Evolutionary conservation across 768 basidiomycete genomes (phyloP), one percentile per base, ranked within the genome.

Genomic region (Hydnomerulius pinastri): DNA sequence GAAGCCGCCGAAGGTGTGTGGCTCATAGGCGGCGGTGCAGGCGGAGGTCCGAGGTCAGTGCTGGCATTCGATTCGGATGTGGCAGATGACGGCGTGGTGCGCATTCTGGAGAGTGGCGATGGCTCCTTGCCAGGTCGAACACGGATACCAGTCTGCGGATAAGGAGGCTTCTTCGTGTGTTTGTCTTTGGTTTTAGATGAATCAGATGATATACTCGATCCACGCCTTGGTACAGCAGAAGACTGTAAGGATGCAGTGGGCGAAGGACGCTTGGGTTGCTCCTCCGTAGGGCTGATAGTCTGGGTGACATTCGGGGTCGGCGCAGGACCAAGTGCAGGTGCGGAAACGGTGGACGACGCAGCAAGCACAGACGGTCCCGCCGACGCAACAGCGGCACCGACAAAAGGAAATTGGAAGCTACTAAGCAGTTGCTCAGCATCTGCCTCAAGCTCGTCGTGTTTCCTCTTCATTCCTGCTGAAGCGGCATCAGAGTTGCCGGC

Each of bases 81-180:
- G 20, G 49, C 24, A 25, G 54, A 11, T 18, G 49, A 29, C 2
- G 48, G 27, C 7, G 51, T 33, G 21, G 44, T 37, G 6, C 50
- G 54, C 1, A 53, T 21, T 36, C 56, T 64, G 3, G 35, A 43
- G 27, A 64, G 56, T 20, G 63, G 59, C 12, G 66, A 53, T 25
- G 51, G 46, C 6, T 69, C 65, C 51, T 73, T 73, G 37, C 68
- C 71, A 24, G 71, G 62, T 12, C 79, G 73, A 9, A 77, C 65
- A 13, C 81, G 79, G 37, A 79, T 69, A 30, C 80, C 79, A 9
- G 77, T 63, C 20, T 73, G 50, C 13, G 79, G 78, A 39, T 77
- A 75, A 11, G 57, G 55, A 2, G 32, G 18, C 55, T 74, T 79
- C 69, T 77, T 78, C 45, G 65, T 53, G 30, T 73, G 67, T 47